Evolutionary conservation across 23 red algal genomes (phyloP).

Genomic region (Gracilaria domingensis): DNA sequence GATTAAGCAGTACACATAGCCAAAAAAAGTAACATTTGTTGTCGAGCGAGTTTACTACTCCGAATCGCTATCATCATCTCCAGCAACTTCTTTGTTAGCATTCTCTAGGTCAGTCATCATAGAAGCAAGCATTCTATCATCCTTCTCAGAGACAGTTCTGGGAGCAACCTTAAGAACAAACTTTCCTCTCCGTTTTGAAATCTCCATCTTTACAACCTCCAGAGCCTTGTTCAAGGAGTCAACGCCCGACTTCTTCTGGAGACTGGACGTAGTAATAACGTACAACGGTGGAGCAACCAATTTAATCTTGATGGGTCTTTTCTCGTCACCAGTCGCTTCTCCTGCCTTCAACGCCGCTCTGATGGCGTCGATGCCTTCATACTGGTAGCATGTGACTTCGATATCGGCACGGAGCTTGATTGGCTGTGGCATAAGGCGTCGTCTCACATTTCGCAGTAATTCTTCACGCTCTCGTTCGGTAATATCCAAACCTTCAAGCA

Average conservation of each 20-base stretch:
- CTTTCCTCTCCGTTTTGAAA: slow-evolving; percentile 86
- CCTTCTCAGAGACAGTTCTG: slow-evolving; percentile 90
- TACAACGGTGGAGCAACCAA: slow-evolving; percentile 96
- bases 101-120: slow-evolving; percentile 96
- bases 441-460: slow-evolving; percentile 87
- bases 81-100: slow-evolving; percentile 88
- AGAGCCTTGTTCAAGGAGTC: slow-evolving; percentile 76
- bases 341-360: slow-evolving; percentile 82
- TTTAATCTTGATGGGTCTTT: slow-evolving; percentile 88
- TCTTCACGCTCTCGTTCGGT: slow-evolving; percentile 80
- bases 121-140: slow-evolving; percentile 85
- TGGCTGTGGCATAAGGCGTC: slow-evolving; percentile 82
- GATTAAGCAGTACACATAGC: slow-evolving; percentile 41
- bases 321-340: slow-evolving; percentile 63
- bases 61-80: slow-evolving; percentile 83
- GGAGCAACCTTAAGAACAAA: slow-evolving; percentile 90
- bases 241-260: slow-evolving; percentile 85
- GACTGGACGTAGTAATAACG: slow-evolving; percentile 83
- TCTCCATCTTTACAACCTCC: slow-evolving; percentile 80
- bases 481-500: slow-evolving; percentile 88
- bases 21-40: not conserved
- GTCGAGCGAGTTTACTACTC: slow-evolving; percentile 21
- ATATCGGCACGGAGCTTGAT: slow-evolving; percentile 97
- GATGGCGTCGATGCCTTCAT: slow-evolving; percentile 98
- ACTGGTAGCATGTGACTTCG: slow-evolving; percentile 96